Base-by-base conservation (phyloP, 306 rosid species). In the Sindora glabra region DNA sequence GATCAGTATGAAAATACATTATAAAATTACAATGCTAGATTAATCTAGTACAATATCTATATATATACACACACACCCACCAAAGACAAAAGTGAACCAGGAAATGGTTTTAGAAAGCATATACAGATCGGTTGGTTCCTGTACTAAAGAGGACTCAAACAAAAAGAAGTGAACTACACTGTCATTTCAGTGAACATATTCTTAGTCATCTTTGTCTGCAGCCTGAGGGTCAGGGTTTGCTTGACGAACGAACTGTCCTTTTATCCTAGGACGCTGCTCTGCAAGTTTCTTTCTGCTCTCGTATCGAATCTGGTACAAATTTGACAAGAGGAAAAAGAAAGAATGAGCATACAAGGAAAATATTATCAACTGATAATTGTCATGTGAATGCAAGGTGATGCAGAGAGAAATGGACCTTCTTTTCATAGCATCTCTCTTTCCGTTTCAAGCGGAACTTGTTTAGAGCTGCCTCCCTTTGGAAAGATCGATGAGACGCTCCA, bases 221-320 rank as follows among this genome's bases (percentile, higher is more conserved):
- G 69, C 54, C 13, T 65, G 56, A 46, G 76, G 42, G n/a, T n/a
- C n/a, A n/a, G n/a, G n/a, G n/a, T n/a, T n/a, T 24, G 49, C 65
- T 73, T 87, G 90, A 14, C 97, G 94, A 45, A 94, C 95, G 59
- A 94, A 89, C 69, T 94, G 99, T 67, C 99, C 99, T 77, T 94
- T 94, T 48, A 94, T 81, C 77, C 99, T 74, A 1, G 95, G 99
- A 25, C 99, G 95, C 77, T 89, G 97, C 82, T 92, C 99, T 13
- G 99, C 99, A 14, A 94, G 87, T 76, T 94, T 94, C 75, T 94
- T 94, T 68, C 99, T 73, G 87, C 99, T 94, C 84, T 94, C 99
- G 2, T 94, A 94, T 23, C 97, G 95, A 70, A 94, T 97, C 99
- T 94, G 59, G 38, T 18, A 32, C 23, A 62, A 59, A 68, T 30